These are phyloP conservation scores for Anthoceros angustus DNA, from an alignment of 225 moss, liverwort and hornwort genomes.

Conservation along the genomic window DNA sequence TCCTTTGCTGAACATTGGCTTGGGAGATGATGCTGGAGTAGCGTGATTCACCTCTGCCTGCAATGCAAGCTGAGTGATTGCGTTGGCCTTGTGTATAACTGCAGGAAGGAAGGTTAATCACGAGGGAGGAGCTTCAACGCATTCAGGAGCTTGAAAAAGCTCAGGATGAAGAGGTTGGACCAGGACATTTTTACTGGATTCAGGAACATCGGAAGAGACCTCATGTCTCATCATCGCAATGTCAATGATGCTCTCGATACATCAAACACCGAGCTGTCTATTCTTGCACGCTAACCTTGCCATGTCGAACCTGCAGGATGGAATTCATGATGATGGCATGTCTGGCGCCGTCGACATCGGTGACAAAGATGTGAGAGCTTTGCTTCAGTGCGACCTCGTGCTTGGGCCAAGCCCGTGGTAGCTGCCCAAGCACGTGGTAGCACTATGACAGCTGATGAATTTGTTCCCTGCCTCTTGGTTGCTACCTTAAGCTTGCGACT, in stretches of 20 bases:
- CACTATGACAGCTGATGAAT: background rate
- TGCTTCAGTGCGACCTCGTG: background rate
- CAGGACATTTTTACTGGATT: no score
- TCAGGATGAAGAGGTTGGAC: conserved; percentile 54
- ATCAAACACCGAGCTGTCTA: background rate
- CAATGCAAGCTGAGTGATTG: background rate
- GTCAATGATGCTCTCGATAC: background rate
- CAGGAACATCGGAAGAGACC: background rate
- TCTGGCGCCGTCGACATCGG: conserved; percentile 85
- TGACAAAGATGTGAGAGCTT: conserved; percentile 48
- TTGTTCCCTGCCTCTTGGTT: background rate
- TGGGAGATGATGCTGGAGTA: background rate
- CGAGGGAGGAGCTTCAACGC: conserved; percentile 51
- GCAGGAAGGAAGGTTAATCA: conserved; percentile 59
- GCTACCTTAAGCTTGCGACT: background rate
- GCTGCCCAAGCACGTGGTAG: no score
- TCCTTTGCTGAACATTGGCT: background rate
- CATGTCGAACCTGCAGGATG: conserved; percentile 27
- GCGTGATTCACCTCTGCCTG: background rate
- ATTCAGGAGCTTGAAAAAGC: conserved; percentile 53
- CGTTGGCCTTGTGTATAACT: background rate
- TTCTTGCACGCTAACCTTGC: no score
- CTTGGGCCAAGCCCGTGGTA: no score
- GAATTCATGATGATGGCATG: conserved; percentile 48
- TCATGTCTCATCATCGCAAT: background rate